Conservation (phyloP, 2,329 filamentous ascomycete genomes). For the Fusarium udum region DNA sequence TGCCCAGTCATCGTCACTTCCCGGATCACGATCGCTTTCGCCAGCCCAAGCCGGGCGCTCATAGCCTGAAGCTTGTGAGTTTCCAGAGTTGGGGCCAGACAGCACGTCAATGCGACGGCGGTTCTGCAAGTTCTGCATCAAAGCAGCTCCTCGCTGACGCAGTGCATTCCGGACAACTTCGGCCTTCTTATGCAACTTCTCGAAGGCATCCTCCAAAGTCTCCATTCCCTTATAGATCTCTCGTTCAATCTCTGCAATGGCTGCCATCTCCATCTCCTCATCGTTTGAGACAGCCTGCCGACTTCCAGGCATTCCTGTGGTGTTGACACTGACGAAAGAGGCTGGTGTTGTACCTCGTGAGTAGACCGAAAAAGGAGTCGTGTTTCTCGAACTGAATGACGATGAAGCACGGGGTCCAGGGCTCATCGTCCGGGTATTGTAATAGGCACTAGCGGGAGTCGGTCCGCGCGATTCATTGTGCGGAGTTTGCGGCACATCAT, state of each 20-base stretch:
- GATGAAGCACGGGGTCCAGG: conserved; percentile 54
- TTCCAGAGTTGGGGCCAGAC: conserved; percentile 57
- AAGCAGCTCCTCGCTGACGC: conserved; percentile 82
- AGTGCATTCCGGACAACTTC: conserved; percentile 82
- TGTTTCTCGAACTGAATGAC: conserved; percentile 55
- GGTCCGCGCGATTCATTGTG: conserved; percentile 62
- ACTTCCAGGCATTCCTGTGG: conserved; percentile 53
- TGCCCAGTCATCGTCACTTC: conserved; percentile 67
- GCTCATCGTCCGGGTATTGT: conserved; percentile 51
- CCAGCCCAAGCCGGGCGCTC: conserved; percentile 53
- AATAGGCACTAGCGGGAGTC: conserved; percentile 63
- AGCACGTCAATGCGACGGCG: conserved; percentile 67
- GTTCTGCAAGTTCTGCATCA: conserved; percentile 71
- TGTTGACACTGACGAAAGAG: conserved; percentile 68
- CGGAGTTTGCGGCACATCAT: conserved; percentile 53
- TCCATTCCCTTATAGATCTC: conserved; percentile 97
- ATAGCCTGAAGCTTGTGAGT: conserved; percentile 55
- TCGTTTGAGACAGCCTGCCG: conserved; percentile 81
- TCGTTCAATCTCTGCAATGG: conserved; percentile 88
- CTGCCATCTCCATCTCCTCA: conserved; percentile 92
- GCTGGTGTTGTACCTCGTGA: conserved; percentile 67
- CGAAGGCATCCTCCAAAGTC: conserved; percentile 90
- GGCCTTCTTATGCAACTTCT: conserved; percentile 85
- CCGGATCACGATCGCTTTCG: conserved; percentile 58
- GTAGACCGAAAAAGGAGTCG: conserved; percentile 60